Evolutionary conservation across 768 basidiomycete species (phyloP), one percentile per base, ranked within the genome.

Genomic region (Solioccasus polychromus): DNA sequence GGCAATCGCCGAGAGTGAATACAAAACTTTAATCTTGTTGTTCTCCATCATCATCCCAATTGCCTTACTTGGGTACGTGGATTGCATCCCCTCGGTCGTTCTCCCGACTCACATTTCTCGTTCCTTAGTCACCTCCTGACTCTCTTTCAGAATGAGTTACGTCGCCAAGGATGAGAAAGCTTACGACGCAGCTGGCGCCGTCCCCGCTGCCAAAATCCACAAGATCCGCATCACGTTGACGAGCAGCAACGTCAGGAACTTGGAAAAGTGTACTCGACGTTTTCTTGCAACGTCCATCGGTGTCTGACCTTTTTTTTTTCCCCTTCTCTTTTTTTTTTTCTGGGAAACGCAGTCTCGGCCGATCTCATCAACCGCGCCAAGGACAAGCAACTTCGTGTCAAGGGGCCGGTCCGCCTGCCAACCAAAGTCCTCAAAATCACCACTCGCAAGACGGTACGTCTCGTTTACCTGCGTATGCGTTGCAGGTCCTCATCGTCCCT

Each of bases 171-270:
- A 86, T 70, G 92, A 93, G 71, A 93, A 97, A 71, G 93, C 96
- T 69, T 93, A 92, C 78, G 96, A 97, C 58, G 92, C 91, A 50
- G 85, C 88, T 38, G 91, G 91, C 61, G 86, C 87, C 54, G 82
- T 92, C 51, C 85, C 88, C 63, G 75, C 81, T 55, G 87, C 90
- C 67, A 94, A 97, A 73, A 82, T 92, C 69, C 95, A 98, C 83
- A 97, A 97, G 82, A 98, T 98, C 71, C 78, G 96, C 54, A 99
- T 99, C 77, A 98, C 96, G 55, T 78, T 99, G 69, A 98, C 96
- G 55, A 92, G 89, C 74, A 87, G 89, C 76, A 97, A 97, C 70
- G 91, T 98, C 74, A 85, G 80, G 78, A 95, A 93, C 80, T 76
- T 99, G 63, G 96, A 99, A 77, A 99, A 97, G 76, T 97, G 95